A percentile compares a stretch with the other conserved stretches of the same genome.
Evolutionary conservation across 2,329 filamentous ascomycete species (phyloP).

Genomic region (Rosellinia necatrix): DNA sequence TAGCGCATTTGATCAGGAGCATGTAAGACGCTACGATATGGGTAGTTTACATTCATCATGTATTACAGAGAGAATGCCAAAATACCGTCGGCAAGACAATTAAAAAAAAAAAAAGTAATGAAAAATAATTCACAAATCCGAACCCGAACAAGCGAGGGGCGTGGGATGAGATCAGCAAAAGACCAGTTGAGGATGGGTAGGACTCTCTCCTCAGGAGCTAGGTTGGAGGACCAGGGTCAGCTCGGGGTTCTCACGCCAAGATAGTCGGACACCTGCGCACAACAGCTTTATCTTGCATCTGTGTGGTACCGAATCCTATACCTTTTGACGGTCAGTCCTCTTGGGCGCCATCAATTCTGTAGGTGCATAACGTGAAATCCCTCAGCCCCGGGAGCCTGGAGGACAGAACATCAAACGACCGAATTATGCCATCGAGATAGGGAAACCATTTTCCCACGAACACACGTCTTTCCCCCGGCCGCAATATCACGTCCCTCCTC

Average conservation of each 20-base stretch:
- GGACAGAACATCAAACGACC: not conserved
- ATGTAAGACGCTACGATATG: slow-evolving; percentile 9
- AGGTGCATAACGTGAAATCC: slow-evolving; percentile 3
- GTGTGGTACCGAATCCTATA: slow-evolving; percentile 14
- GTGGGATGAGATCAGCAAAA: slow-evolving; percentile 21
- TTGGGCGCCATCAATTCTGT: slow-evolving; percentile 6
- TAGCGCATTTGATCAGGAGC: slow-evolving; percentile 11
- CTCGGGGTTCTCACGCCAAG: slow-evolving; percentile 18
- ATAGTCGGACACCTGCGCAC: slow-evolving; percentile 12
- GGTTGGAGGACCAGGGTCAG: slow-evolving; percentile 2
- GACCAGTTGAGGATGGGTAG: not conserved
- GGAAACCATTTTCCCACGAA: too few relatives aligned
- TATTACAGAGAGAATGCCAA: slow-evolving; percentile 12
- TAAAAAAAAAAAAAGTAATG: not conserved
- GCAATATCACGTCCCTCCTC: too few relatives aligned
- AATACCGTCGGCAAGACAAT: not conserved
- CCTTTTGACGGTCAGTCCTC: not conserved
- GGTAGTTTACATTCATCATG: slow-evolving; percentile 18
- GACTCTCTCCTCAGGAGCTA: not conserved
- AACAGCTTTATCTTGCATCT: slow-evolving; percentile 25
- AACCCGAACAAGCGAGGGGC: slow-evolving; percentile 1
- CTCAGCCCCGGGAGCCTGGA: not conserved
- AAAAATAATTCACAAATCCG: slow-evolving; percentile 5
- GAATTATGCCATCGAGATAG: too few relatives aligned
- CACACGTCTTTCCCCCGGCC: too few relatives aligned